Evolutionary conservation across 2,329 filamentous ascomycete species (phyloP), one percentile per base, ranked within the genome.

Genomic region (Epichloe aotearoae): DNA sequence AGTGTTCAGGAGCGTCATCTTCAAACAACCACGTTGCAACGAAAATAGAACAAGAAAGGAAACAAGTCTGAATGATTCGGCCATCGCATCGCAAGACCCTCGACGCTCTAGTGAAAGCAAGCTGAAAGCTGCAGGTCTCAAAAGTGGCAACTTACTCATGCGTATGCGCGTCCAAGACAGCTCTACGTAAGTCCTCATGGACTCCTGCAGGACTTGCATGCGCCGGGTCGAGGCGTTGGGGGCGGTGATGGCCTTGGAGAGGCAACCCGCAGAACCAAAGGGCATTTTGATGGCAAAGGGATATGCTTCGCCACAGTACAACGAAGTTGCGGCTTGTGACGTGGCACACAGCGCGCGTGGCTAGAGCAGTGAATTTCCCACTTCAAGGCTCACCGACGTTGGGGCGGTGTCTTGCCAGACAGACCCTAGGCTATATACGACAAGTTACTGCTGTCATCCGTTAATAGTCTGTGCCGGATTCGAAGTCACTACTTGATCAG

Each of bases 271-370:
- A 44, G 30, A 50, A 44, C 15, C 42, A 42, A 50, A 26, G 56
- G 56, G 19, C 19, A 48, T 47, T 37, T 42, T 48, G 26, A 33
- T 15, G 30, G 30, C 38, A n/a, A 40, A 46, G 2, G 42, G 3
- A 10, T 17, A n/a, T 59, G 61, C 69, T 70, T 63, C 67, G 68
- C 69, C 69, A 70, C 68, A 64, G 51, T 50, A 53, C 53, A 56
- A 33, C 36, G 20, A 37, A 43, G 40, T 49, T 57, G 50, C 47
- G 47, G 55, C 47, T 53, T 53, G 49, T 69, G 69, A 72, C 70
- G 70, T 73, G 70, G 69, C 70, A 69, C 70, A 69, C 54, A 51
- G 59, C 53, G 57, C 57, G 55, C 62, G 62, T 64, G 61, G 64
- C 64, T 64, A 61, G 55, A 55, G 54, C 55, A 15, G n/a, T 38